Base-by-base conservation (phyloP, 2,329 filamentous ascomycete species). In the Botrytis deweyae region DNA sequence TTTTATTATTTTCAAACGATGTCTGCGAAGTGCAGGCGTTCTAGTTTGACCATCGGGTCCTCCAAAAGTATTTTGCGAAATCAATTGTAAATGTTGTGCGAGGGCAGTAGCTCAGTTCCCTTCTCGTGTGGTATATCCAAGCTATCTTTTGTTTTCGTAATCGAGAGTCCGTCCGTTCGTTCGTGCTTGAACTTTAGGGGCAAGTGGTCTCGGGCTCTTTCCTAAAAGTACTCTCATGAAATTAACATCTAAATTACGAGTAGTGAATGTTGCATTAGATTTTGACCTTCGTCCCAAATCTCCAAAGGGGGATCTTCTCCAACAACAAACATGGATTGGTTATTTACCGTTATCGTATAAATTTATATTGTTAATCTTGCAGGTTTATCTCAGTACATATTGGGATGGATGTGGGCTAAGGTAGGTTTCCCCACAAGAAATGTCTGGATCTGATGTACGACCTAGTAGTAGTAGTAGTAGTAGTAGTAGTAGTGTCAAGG, bases 321-420 rank as follows among this genome's bases (percentile, higher is more conserved):
- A 63, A 72, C 74, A 72, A 74, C 66, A 75, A 70, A 71, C 70
- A 76, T 75, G 62, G 70, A 59, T 72, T 72, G 68, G 75, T 70
- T 64, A 73, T 58, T 55, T 76, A 64, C 75, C 77, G 80, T 79
- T 74, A 74, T 72, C 74, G 74, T 65, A 66, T 55, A 59, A 49
- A 61, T 52, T 38, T 72, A 71, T 59, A 36, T 20, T 59, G 52
- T 67, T 18, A 59, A 61, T 75, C 42, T 66, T 73, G 64, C 22
- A 52, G 64, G 55, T 68, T 36, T 33, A 58, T 69, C 58, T 70
- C 64, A 46, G n/a, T 58, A 58, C 49, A 69, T 42, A 25, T 69
- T 42, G 66, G 55, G 66, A 69, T 58, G n/a, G 49, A 58, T 69
- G 44, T 63, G 68, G 59, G 36, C 40, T 58, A 55, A 42, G 70